These are phyloP conservation scores for Erucastrum elatum DNA, from an alignment of 345 rosid species.

Conservation along the genomic window DNA sequence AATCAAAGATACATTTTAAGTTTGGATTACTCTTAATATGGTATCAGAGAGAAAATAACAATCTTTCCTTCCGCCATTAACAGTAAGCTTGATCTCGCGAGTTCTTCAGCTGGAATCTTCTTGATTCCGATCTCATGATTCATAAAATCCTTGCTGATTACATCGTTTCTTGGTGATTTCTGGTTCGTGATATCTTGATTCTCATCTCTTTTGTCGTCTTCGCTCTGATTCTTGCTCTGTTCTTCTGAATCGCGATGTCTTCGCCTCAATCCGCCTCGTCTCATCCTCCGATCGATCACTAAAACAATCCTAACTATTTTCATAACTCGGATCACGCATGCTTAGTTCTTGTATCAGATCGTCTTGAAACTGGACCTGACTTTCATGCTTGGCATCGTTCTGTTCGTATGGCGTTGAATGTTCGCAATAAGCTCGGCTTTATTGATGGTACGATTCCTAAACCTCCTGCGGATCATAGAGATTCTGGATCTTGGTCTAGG, in stretches of 20 bases:
- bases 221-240: background rate
- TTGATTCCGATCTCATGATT: background rate
- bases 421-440: background rate
- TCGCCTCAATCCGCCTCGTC: no score
- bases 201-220: background rate
- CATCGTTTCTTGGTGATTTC: background rate
- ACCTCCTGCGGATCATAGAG: background rate
- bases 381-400: background rate
- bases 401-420: background rate
- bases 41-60: background rate
- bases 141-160: background rate
- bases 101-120: background rate
- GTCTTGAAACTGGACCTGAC: background rate
- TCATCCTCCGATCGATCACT: background rate
- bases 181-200: background rate
- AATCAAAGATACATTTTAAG: background rate
- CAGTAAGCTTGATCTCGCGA: background rate
- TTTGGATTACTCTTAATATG: background rate
- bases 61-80: background rate
- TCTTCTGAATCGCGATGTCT: background rate
- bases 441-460: background rate
- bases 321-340: background rate
- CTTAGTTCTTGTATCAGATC: background rate
- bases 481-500: background rate
- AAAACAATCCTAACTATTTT: background rate